phyloP scores from a whole-genome alignment of 306 rosid species.

The Trichosanthes truncata region DNA sequence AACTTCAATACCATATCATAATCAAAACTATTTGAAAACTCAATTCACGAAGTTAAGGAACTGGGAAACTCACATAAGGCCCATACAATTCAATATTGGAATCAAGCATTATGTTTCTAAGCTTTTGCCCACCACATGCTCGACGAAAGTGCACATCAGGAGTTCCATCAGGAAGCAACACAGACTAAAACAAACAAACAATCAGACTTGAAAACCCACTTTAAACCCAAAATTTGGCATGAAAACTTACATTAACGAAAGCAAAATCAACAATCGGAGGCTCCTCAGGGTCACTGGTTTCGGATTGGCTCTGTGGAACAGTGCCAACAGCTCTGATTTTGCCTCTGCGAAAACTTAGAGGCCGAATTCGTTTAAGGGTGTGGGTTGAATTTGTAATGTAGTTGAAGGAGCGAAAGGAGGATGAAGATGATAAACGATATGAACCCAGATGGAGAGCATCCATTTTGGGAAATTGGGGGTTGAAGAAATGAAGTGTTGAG shows the following conservation, averaged over 20 bases:
- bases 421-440: conserved; percentile 22
- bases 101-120: conserved; percentile 70
- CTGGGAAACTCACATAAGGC: conserved; percentile 51
- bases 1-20: neutral
- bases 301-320: conserved; percentile 38
- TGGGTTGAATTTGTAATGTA: conserved; percentile 24
- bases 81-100: conserved; percentile 69
- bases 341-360: conserved; percentile 19
- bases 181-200: conserved; percentile 39
- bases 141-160: conserved; percentile 68
- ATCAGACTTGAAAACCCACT: neutral
- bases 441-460: conserved; percentile 34
- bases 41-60: neutral
- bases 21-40: neutral
- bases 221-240: neutral
- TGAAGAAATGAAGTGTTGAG: neutral
- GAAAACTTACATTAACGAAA: conserved; percentile 56
- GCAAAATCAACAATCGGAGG: conserved; percentile 57
- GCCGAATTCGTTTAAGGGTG: conserved; percentile 21
- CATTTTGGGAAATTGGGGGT: conserved; percentile 19
- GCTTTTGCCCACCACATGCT: conserved; percentile 76
- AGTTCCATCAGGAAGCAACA: conserved; percentile 85
- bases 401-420: conserved; percentile 24
- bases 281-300: conserved; percentile 31
- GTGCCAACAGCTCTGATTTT: conserved; percentile 55